phyloP scores from a whole-genome alignment of 2,329 filamentous ascomycete genomes.

The Fusarium decemcellulare region DNA sequence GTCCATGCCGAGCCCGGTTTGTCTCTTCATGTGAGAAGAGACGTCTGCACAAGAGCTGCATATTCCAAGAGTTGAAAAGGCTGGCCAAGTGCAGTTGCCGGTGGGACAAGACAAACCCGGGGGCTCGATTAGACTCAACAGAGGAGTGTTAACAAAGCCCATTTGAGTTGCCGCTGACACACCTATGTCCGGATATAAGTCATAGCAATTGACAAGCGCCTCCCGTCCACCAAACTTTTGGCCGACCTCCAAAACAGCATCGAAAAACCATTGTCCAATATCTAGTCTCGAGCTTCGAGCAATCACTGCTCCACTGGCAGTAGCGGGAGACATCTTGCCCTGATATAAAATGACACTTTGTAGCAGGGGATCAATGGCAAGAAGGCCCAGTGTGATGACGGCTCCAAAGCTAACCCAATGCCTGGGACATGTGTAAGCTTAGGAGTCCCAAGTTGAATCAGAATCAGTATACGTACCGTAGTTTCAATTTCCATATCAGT shows the following conservation, averaged over 20 bases:
- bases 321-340: neutral
- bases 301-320: neutral
- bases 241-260: too few species aligned
- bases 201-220: neutral
- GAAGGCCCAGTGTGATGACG: neutral
- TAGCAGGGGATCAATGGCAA: conserved; percentile 8
- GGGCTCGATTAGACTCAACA: neutral
- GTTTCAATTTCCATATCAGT: neutral
- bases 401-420: conserved; percentile 17
- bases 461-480: neutral
- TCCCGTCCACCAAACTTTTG: too few species aligned
- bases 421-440: neutral
- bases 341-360: conserved; percentile 9
- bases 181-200: neutral
- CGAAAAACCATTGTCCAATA: neutral
- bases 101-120: neutral
- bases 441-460: too few species aligned
- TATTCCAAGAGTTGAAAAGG: conserved; percentile 2
- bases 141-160: conserved; percentile 5
- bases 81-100: conserved; percentile 12
- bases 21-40: neutral
- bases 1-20: too few species aligned
- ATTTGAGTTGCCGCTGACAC: neutral
- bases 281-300: neutral
- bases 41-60: conserved; percentile 9